Evolutionary conservation across 2,329 filamentous ascomycete species (phyloP).

Genomic region (Penicillium sumatraense): DNA sequence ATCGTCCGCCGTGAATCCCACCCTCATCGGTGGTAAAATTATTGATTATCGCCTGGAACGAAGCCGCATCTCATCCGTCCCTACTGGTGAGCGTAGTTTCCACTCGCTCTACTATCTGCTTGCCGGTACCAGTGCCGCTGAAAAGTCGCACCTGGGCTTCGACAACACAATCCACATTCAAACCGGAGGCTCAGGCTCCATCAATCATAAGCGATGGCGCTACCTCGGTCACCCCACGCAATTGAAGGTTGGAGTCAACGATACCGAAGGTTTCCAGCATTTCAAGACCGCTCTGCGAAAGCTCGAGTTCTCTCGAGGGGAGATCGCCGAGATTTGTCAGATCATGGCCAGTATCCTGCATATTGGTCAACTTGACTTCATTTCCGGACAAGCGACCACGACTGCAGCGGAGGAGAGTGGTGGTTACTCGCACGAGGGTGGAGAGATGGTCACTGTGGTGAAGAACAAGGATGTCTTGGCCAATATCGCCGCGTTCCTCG

Average conservation of each 20-base stretch:
- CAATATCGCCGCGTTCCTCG: conserved; percentile 92
- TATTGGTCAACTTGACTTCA: conserved; percentile 94
- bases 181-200: conserved; percentile 50
- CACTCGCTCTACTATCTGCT: conserved; percentile 95
- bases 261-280: conserved; percentile 91
- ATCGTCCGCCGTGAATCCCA: conserved; percentile 74
- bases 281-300: conserved; percentile 96
- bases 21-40: conserved; percentile 90
- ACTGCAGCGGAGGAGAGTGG: conserved; percentile 87
- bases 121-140: conserved; percentile 85
- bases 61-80: conserved; percentile 87
- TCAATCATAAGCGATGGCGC: conserved; percentile 82
- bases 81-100: conserved; percentile 95
- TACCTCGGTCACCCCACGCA: conserved; percentile 96
- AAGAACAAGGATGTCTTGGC: conserved; percentile 90
- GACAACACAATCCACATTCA: conserved; percentile 51
- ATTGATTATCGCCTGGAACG: conserved; percentile 91
- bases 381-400: conserved; percentile 77
- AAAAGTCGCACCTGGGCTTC: conserved; percentile 82
- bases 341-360: conserved; percentile 93
- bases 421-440: conserved; percentile 93
- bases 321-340: conserved; percentile 97
- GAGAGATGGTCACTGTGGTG: conserved; percentile 80
- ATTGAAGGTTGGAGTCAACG: conserved; percentile 95
- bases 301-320: conserved; percentile 87